A percentile compares a stretch with the other conserved stretches of the same genome.
Conservation (phyloP, 331 rosid genomes). For the Quercus phellos region DNA sequence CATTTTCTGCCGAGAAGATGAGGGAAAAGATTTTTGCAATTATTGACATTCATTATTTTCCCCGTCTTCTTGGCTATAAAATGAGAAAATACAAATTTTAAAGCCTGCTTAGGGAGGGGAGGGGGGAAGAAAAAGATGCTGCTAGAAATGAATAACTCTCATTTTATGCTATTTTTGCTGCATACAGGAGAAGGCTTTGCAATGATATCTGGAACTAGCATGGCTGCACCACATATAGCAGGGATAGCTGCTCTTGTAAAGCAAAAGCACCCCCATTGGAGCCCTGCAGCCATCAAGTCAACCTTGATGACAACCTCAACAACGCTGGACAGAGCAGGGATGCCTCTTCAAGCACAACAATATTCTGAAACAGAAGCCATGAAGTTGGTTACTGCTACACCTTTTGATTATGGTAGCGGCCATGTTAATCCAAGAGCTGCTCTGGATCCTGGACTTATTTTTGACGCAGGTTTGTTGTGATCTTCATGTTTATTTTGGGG, state of each 20-base stretch:
- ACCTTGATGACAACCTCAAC: slow-evolving; percentile 96
- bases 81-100: background rate
- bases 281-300: slow-evolving; percentile 99
- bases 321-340: slow-evolving; percentile 80
- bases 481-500: background rate
- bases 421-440: slow-evolving; percentile 96
- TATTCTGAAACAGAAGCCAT: slow-evolving; percentile 79
- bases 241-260: slow-evolving; percentile 97
- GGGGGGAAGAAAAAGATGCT: background rate
- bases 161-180: slow-evolving; percentile 10
- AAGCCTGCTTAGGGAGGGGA: no score
- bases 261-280: slow-evolving; percentile 96
- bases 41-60: background rate
- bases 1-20: background rate
- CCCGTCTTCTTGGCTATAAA: background rate
- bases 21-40: no score
- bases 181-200: slow-evolving; percentile 91
- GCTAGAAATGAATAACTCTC: background rate
- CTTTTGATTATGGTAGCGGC: slow-evolving; percentile 98
- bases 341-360: slow-evolving; percentile 87
- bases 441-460: slow-evolving; percentile 93
- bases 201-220: slow-evolving; percentile 98
- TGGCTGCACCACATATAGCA: slow-evolving; percentile 99
- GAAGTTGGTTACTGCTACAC: slow-evolving; percentile 69
- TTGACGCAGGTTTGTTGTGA: slow-evolving; percentile 67